phyloP scores from a whole-genome alignment of 2,329 filamentous ascomycete species.

The Sporothrix luriei region DNA sequence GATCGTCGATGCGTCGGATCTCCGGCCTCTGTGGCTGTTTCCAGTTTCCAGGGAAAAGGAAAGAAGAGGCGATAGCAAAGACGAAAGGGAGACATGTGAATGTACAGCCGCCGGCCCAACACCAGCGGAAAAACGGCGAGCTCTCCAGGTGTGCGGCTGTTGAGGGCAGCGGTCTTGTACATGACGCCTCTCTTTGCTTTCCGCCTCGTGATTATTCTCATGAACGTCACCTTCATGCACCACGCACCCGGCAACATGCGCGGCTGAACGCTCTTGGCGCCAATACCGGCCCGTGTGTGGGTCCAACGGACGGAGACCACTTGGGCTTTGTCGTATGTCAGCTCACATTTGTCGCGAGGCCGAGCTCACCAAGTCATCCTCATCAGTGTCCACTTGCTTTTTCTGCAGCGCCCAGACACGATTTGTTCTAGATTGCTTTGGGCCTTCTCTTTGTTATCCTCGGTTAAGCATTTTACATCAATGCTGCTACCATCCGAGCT shows the following conservation, averaged over 20 bases:
- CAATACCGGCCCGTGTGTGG: constrained; percentile 17
- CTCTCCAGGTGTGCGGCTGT: neutral
- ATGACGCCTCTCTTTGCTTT: neutral
- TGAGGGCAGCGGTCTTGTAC: too few species aligned
- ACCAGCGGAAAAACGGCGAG: neutral
- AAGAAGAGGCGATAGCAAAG: too few species aligned
- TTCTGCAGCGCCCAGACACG: neutral
- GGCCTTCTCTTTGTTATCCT: neutral
- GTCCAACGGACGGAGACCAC: constrained; percentile 4
- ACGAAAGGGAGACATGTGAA: too few species aligned
- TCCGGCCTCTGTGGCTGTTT: too few species aligned
- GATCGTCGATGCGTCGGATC: neutral
- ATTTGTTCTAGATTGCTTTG: neutral
- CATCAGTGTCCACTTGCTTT: neutral
- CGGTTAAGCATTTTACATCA: neutral
- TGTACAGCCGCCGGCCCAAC: neutral
- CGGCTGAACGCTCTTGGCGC: neutral
- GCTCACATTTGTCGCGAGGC: constrained; percentile 4
- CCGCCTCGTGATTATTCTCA: neutral
- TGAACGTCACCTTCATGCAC: neutral
- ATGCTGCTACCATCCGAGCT: neutral
- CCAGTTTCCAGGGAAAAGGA: too few species aligned
- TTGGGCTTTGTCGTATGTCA: neutral
- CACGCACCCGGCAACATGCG: neutral
- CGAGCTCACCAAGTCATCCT: neutral